Base-by-base conservation (phyloP, 2,329 filamentous ascomycete genomes). In the Sclerotinia spermophila region DNA sequence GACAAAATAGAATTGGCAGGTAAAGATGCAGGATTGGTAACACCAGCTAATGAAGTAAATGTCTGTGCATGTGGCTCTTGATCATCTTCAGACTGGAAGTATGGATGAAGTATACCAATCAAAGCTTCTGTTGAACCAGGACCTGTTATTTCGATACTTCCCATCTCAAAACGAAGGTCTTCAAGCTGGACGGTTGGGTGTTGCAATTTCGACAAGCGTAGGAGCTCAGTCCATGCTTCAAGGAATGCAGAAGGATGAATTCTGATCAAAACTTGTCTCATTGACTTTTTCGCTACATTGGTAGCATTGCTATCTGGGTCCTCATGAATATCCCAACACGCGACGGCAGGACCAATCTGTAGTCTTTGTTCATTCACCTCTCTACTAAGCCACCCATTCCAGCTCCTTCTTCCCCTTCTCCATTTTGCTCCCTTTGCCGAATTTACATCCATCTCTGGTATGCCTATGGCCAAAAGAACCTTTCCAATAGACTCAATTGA, bases 101-200 rank as follows among this genome's bases (percentile, higher is more conserved):
- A 86, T 0, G 86, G 83, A 60, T 86, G 86, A 11, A 98, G 82
- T 15, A 92, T 85, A 35, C 89, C 87, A 17, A 92, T 82, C 2
- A 99, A 82, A 3, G 91, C 84, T 79, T 97, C 94, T 1, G 91
- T 93, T 5, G 94, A 92, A 11, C 87, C 91, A 19, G 94, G 94
- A 0, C 90, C 90, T 24, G 84, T 86, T 51, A 92, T 82, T 71
- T 91, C 87, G 73, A 93, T 90, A 74, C 90, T 92, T 42, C 90
- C 90, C 78, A 93, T 85, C 76, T 92, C 90, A 74, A 90, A 92
- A 5, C 90, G 84, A 45, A 92, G 80, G 77, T 92, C 90, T 76
- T 91, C 87, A 21, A 90, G 81, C 72, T 83, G 84, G 17, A 91
- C 84, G 38, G 83, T 81, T n/a, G 88, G 89, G 70, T 85, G 89